Evolutionary conservation across 352 stramenopile genomes (phyloP).

Genomic region (Phytophthora chlamydospora): DNA sequence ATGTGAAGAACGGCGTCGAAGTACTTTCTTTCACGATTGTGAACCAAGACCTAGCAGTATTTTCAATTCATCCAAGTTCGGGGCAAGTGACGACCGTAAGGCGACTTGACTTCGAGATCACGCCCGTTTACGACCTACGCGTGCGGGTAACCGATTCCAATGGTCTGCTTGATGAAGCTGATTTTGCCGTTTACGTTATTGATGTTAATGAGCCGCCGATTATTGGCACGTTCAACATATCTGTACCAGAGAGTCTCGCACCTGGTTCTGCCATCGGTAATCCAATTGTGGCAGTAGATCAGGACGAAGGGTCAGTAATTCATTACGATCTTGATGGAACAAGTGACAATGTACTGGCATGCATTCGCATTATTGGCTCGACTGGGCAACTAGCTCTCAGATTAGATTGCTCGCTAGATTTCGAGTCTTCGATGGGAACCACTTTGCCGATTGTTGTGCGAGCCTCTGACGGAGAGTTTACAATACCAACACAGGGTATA

Average conservation of each 20-base stretch:
- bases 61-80: slow-evolving; percentile 25
- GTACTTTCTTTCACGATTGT: slow-evolving; percentile 14
- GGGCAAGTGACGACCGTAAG: slow-evolving; percentile 18
- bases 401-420: slow-evolving; percentile 29
- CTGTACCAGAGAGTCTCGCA: slow-evolving; percentile 20
- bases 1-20: slow-evolving; percentile 25
- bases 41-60: slow-evolving; percentile 1
- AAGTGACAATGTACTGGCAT: slow-evolving; percentile 8
- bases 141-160: slow-evolving; percentile 23
- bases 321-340: slow-evolving; percentile 21
- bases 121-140: slow-evolving; percentile 12
- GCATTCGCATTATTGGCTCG: slow-evolving; percentile 20
- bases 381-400: slow-evolving; percentile 26
- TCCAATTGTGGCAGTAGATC: slow-evolving; percentile 19
- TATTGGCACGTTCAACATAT: slow-evolving; percentile 20
- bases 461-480: slow-evolving; percentile 48
- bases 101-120: slow-evolving; percentile 24
- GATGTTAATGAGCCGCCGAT: slow-evolving; percentile 35
- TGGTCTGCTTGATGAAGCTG: slow-evolving; percentile 15
- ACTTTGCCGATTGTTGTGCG: slow-evolving; percentile 32
- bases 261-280: slow-evolving; percentile 26
- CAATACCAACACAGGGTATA: slow-evolving; percentile 11
- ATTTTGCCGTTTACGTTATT: slow-evolving; percentile 20
- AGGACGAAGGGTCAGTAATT: slow-evolving; percentile 14
- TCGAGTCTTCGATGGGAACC: slow-evolving; percentile 19